Base-by-base conservation (phyloP, 352 stramenopile genomes). In the Phytophthora melonis region DNA sequence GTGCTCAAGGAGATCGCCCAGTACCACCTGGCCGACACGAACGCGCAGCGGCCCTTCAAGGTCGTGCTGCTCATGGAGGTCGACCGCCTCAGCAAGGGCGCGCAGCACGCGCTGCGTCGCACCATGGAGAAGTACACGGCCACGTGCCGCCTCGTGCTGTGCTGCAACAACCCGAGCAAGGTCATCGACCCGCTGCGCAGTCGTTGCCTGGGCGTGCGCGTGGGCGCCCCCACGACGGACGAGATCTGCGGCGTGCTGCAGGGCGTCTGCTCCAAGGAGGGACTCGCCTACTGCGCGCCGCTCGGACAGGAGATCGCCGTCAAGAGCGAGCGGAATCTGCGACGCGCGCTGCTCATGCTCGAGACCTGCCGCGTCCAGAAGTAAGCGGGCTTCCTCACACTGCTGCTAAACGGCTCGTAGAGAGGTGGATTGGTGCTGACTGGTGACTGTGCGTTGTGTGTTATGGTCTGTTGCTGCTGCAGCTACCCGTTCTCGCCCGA, bases 1-100 rank as follows among this genome's bases (percentile, higher is more conserved):
- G 96, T 99, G 59, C 98, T 99, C 72, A 99, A 99, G 82, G 98
- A 99, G 86, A 99, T 99, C 72, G 98, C 98, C 10, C 89, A 98
- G 77, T 97, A 94, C 75, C 87, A 94, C 25, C 63, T 94, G 41
- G 79, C 93, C 0, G 90, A 96, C 66, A 74, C 83, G n/a, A 91
- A 93, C 54, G 86, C 90, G 9, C 85, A 83, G 34, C 86, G 86
- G 50, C 76, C 81, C 7, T 97, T 95, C 68, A 96, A 96, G 70
- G 96, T 99, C 45, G 97, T 99, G 39, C 81, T 99, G 36, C 83
- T 99, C 27, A 97, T 97, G 68, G 98, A 99, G 70, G 98, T 99
- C 25, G 98, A 99, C 77, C 89, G 92, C n/a, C 83, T 99, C 32
- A 98, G 96, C 34, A 98, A 97, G 70, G 96, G 99, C 68, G 98